Evolutionary conservation across 2,329 filamentous ascomycete genomes (phyloP).

Genomic region (Stachybotrys echinatus): DNA sequence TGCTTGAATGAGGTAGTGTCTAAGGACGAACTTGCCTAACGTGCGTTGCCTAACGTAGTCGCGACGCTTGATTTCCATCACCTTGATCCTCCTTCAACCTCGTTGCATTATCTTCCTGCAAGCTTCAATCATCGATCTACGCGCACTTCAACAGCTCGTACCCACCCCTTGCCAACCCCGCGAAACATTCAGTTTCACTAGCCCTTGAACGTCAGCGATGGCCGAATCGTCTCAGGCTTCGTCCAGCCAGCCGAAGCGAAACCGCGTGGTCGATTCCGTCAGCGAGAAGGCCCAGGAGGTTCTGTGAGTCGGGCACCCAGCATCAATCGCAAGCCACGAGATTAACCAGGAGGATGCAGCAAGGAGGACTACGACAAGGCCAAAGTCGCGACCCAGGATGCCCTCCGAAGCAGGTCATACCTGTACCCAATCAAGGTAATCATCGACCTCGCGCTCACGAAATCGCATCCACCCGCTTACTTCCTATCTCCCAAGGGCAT

Average conservation of each 20-base stretch:
- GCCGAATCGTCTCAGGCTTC: conserved; percentile 16
- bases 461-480: not conserved
- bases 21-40: no score
- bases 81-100: no score
- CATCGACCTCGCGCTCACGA: no score
- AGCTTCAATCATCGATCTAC: no score
- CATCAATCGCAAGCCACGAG: conserved; percentile 2
- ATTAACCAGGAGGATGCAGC: conserved; percentile 23
- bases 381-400: conserved; percentile 58
- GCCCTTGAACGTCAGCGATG: conserved; percentile 11
- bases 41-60: not conserved
- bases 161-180: not conserved
- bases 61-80: no score
- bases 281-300: conserved; percentile 44
- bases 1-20: not conserved
- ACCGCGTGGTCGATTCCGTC: conserved; percentile 31
- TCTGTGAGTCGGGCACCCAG: conserved; percentile 26
- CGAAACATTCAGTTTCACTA: not conserved
- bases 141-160: not conserved
- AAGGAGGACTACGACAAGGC: conserved; percentile 69
- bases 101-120: no score
- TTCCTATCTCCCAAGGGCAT: conserved; percentile 41
- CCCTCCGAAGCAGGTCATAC: conserved; percentile 72
- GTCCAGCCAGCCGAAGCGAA: conserved; percentile 15
- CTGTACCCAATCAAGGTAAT: conserved; percentile 73